These are phyloP conservation scores for Amborella trichopoda DNA, from an alignment of 164 flowering plant genomes.

Conservation along the genomic window DNA sequence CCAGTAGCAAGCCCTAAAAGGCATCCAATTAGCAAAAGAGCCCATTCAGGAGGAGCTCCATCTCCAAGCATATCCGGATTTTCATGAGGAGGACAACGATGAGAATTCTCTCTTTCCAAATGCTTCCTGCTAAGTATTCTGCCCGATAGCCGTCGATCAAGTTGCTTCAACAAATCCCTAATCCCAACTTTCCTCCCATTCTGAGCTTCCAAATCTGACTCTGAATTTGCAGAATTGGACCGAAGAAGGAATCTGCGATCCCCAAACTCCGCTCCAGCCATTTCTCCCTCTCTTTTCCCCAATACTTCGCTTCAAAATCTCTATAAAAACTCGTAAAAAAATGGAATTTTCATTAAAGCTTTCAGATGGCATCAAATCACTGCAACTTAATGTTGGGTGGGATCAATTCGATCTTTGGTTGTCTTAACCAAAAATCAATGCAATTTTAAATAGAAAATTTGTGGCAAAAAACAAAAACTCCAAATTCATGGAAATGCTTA, in stretches of 20 bases:
- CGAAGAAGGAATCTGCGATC: conserved; percentile 17
- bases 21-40: conserved; percentile 80
- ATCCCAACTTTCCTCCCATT: conserved; percentile 14
- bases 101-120: conserved; percentile 6
- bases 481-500: no score
- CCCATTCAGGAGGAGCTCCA: conserved; percentile 96
- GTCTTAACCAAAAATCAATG: no score
- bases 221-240: conserved; percentile 19
- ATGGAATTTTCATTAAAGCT: no score
- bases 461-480: no score
- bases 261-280: conserved; percentile 17
- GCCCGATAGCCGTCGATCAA: conserved; percentile 30
- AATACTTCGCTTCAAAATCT: conserved; percentile 1
- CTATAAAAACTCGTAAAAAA: no score
- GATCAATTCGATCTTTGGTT: no score
- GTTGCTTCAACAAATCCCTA: conserved; percentile 25
- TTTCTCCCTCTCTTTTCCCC: not conserved
- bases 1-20: conserved; percentile 97
- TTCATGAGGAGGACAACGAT: conserved; percentile 1
- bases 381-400: no score
- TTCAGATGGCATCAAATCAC: no score
- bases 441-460: no score
- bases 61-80: conserved; percentile 39
- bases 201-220: conserved; percentile 31
- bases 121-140: conserved; percentile 11